These are phyloP conservation scores for Polyplosphaeria fusca DNA, from an alignment of 495 filamentous ascomycete genomes.

Conservation along the genomic window DNA sequence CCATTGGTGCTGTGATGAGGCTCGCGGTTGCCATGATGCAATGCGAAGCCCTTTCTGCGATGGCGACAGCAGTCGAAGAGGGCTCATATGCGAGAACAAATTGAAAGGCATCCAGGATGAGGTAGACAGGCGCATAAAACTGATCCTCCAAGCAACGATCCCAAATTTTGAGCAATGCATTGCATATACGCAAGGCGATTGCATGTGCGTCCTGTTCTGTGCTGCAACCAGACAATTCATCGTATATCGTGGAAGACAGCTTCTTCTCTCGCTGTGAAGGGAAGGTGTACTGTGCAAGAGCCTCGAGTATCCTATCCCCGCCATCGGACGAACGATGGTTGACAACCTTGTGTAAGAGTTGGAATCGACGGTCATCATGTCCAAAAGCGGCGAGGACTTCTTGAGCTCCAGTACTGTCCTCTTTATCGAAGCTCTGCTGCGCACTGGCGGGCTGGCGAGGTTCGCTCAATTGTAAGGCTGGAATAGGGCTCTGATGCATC, in stretches of 20 bases:
- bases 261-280: constrained; percentile 54
- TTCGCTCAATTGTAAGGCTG: constrained; percentile 52
- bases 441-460: constrained; percentile 23
- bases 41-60: constrained; percentile 54
- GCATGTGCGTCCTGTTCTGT: constrained; percentile 40
- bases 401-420: constrained; percentile 35
- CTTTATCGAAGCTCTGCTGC: constrained; percentile 1
- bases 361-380: constrained; percentile 41
- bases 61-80: constrained; percentile 43
- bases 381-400: constrained; percentile 32
- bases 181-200: constrained; percentile 53
- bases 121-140: constrained; percentile 56
- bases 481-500: constrained; percentile 54
- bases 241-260: constrained; percentile 58
- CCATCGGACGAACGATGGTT: constrained; percentile 52
- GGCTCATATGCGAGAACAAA: constrained; percentile 54
- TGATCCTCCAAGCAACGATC: constrained; percentile 58
- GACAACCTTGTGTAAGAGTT: constrained; percentile 57
- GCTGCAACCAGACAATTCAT: constrained; percentile 46
- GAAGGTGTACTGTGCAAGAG: constrained; percentile 70
- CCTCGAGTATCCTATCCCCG: constrained; percentile 62
- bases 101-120: constrained; percentile 55
- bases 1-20: constrained; percentile 37
- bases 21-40: constrained; percentile 43
- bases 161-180: constrained; percentile 59